phyloP scores from a whole-genome alignment of 1,284 basidiomycete genomes.

The Cutaneotrichosporon sp. region DNA sequence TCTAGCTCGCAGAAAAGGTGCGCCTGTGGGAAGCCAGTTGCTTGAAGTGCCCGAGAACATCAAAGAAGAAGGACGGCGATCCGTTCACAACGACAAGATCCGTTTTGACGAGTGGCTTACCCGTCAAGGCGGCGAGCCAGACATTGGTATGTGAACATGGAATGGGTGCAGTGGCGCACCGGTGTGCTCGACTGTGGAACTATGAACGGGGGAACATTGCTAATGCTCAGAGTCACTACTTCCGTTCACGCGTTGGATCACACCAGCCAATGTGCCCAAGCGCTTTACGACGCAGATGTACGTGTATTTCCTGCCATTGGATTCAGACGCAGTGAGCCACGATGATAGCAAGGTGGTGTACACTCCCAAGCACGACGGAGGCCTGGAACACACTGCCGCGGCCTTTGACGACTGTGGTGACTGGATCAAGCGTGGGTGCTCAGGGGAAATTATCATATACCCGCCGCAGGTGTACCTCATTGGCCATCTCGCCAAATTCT shows the following conservation, averaged over 20 bases:
- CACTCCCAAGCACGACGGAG: conserved; percentile 16
- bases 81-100: conserved; percentile 14
- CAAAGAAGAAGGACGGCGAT: conserved; percentile 9
- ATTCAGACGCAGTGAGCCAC: background rate
- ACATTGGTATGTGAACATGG: conserved; percentile 1
- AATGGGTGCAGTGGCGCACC: too few relatives aligned
- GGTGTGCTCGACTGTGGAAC: too few relatives aligned
- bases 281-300: conserved; percentile 22
- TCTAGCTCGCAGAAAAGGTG: conserved; percentile 7
- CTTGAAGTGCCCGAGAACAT: conserved; percentile 4
- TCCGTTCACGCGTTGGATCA: conserved; percentile 22
- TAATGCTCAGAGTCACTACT: conserved; percentile 9
- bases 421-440: conserved; percentile 3
- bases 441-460: conserved; percentile 16
- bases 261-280: conserved; percentile 14
- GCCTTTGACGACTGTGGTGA: conserved; percentile 7
- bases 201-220: too few relatives aligned
- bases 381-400: conserved; percentile 17
- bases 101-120: conserved; percentile 13
- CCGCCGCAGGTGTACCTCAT: conserved; percentile 19
- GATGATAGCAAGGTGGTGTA: conserved; percentile 2
- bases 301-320: conserved; percentile 17
- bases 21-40: background rate
- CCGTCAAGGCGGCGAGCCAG: conserved; percentile 10
- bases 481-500: conserved; percentile 4